Evolutionary conservation across 1,284 basidiomycete genomes (phyloP).

Genomic region (Phylloporus sp.): DNA sequence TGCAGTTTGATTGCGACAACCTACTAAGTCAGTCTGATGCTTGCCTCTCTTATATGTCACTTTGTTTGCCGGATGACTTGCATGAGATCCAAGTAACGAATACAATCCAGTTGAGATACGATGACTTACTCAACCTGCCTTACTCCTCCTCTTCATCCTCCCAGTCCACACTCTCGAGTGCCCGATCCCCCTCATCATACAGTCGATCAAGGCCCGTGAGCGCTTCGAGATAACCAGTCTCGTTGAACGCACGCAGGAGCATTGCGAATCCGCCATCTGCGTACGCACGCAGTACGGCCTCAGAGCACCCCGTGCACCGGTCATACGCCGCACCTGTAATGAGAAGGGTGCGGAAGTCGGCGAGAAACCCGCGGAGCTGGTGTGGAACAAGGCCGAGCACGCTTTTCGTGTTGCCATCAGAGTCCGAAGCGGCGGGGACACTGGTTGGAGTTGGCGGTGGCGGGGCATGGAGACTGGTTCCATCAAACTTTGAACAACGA

Average conservation of each 20-base stretch:
- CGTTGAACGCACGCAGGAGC: slow-evolving; percentile 86
- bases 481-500: background rate
- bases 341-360: slow-evolving; percentile 84
- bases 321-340: slow-evolving; percentile 89
- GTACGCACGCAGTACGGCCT: slow-evolving; percentile 80
- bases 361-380: slow-evolving; percentile 90
- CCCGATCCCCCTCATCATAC: slow-evolving; percentile 81
- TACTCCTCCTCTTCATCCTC: slow-evolving; percentile 63
- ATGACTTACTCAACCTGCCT: background rate
- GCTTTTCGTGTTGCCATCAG: slow-evolving; percentile 44
- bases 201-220: slow-evolving; percentile 89
- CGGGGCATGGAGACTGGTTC: slow-evolving; percentile 68
- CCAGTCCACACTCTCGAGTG: slow-evolving; percentile 79
- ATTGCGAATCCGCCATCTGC: slow-evolving; percentile 78
- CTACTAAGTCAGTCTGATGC: too few relatives aligned
- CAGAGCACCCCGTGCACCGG: slow-evolving; percentile 90
- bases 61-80: too few relatives aligned
- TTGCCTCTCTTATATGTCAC: too few relatives aligned
- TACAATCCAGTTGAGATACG: background rate
- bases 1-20: too few relatives aligned
- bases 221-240: slow-evolving; percentile 80
- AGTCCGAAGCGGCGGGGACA: too few relatives aligned
- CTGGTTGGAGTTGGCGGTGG: slow-evolving; percentile 56
- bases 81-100: background rate
- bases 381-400: slow-evolving; percentile 91